Conservation (phyloP, 208 protist species). For the Jaenimonas drosophilae region DNA sequence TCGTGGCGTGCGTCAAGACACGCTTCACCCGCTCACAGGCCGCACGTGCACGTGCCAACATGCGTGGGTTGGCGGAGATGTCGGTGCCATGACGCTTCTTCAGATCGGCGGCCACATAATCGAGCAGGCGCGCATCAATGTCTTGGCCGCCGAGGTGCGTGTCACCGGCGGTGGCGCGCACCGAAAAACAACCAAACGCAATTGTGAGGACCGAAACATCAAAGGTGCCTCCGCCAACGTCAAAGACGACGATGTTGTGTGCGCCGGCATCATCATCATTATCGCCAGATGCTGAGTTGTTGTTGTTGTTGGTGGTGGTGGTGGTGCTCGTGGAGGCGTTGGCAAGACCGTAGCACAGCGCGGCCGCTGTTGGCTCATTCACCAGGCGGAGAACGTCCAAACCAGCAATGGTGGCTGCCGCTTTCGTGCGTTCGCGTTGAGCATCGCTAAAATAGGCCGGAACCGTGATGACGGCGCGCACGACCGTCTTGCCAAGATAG, state of each 20-base stretch:
- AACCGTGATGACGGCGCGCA: conserved; percentile 96
- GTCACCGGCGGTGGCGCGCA: conserved; percentile 97
- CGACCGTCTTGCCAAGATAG: conserved; percentile 83
- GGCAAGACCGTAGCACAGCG: conserved; percentile 97
- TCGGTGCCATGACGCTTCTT: conserved; percentile 84
- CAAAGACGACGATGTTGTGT: conserved; percentile 95
- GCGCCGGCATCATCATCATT: conserved; percentile 35
- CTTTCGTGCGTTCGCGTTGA: conserved; percentile 97
- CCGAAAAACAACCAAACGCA: conserved; percentile 96
- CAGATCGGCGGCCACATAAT: conserved; percentile 93
- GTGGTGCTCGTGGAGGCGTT: too few species aligned
- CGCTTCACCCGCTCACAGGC: conserved; percentile 94
- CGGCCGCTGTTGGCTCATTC: conserved; percentile 98
- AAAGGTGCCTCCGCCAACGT: conserved; percentile 98
- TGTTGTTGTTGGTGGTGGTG: too few species aligned
- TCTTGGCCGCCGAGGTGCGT: conserved; percentile 99
- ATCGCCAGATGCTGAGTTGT: too few species aligned
- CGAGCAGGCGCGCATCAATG: conserved; percentile 94
- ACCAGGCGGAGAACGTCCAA: conserved; percentile 97
- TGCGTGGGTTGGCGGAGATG: conserved; percentile 16
- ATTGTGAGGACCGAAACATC: conserved; percentile 98
- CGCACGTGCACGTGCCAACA: conserved; percentile 43
- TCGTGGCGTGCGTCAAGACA: conserved; percentile 86
- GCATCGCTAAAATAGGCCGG: conserved; percentile 99
- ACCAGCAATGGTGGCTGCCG: conserved; percentile 95